Percentiles rank a stretch among this genome's conserved stretches.
Conservation (phyloP, 495 filamentous ascomycete genomes). For the Penicillium canariense region DNA sequence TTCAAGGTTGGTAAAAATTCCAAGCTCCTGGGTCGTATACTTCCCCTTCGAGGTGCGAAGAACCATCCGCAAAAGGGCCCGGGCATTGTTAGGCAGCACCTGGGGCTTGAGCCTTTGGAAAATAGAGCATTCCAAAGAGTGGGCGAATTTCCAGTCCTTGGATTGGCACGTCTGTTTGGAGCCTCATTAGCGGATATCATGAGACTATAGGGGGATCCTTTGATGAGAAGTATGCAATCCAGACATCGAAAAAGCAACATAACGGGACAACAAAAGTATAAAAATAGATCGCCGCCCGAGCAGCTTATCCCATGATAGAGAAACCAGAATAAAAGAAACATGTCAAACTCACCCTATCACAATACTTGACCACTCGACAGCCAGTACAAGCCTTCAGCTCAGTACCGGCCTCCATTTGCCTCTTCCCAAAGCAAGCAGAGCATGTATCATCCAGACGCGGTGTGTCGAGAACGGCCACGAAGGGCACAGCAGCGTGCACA, state of each 20-base stretch:
- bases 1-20: conserved; percentile 43
- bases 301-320: neutral
- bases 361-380: conserved; percentile 64
- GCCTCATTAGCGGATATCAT: neutral
- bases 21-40: conserved; percentile 36
- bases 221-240: neutral
- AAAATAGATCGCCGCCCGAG: neutral
- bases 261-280: neutral
- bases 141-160: conserved; percentile 57
- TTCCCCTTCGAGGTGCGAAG: conserved; percentile 36
- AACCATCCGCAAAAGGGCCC: conserved; percentile 55
- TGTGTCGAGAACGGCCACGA: conserved; percentile 45
- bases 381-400: conserved; percentile 57
- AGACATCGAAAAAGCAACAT: neutral
- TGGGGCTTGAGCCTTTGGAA: conserved; percentile 46
- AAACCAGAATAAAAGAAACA: conserved; percentile 1
- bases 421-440: conserved; percentile 42
- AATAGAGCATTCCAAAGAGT: conserved; percentile 60
- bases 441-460: conserved; percentile 42
- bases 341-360: conserved; percentile 53
- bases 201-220: too few relatives aligned
- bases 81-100: conserved; percentile 54
- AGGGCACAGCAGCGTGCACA: conserved; percentile 35
- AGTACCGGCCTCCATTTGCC: conserved; percentile 21
- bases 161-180: conserved; percentile 56